These are phyloP conservation scores for Irineochytrium annulatum DNA, from an alignment of 192 early-diverging fungal genomes.

Conservation along the genomic window DNA sequence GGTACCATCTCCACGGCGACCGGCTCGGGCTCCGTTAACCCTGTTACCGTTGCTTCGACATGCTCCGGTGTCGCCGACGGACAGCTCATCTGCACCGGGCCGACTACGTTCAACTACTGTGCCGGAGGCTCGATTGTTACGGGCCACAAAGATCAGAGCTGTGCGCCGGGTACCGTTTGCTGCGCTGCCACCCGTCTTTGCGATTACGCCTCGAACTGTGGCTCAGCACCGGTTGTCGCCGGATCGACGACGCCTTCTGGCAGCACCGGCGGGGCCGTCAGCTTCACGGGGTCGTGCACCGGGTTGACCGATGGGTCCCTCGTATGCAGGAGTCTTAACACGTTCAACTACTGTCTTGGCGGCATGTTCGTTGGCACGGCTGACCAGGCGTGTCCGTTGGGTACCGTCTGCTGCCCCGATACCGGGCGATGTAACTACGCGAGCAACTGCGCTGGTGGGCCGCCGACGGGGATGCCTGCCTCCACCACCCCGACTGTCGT, in stretches of 20 bases:
- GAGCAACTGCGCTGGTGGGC: not conserved
- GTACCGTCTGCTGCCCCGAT: not conserved
- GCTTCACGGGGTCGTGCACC: too few relatives aligned
- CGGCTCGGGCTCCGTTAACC: not conserved
- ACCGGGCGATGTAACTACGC: not conserved
- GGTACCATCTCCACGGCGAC: not conserved
- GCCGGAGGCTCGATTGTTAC: not conserved
- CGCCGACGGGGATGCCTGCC: not conserved
- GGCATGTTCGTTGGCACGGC: not conserved
- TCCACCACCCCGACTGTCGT: not conserved
- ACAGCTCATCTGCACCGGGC: not conserved
- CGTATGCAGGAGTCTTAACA: not conserved
- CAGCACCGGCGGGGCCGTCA: too few relatives aligned
- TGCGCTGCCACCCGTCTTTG: not conserved
- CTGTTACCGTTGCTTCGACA: not conserved
- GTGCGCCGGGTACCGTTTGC: conserved; percentile 8
- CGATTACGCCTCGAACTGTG: not conserved
- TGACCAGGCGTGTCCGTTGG: not conserved
- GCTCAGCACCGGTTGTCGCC: too few relatives aligned
- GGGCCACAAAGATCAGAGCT: not conserved
- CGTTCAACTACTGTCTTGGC: not conserved
- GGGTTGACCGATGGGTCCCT: not conserved
- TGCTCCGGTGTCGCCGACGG: not conserved
- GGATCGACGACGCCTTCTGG: too few relatives aligned
- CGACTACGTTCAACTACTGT: conserved; percentile 3